A percentile compares a stretch with the other conserved stretches of the same genome.
phyloP scores from a whole-genome alignment of 1,284 basidiomycete genomes.

The Naganishia albida region DNA sequence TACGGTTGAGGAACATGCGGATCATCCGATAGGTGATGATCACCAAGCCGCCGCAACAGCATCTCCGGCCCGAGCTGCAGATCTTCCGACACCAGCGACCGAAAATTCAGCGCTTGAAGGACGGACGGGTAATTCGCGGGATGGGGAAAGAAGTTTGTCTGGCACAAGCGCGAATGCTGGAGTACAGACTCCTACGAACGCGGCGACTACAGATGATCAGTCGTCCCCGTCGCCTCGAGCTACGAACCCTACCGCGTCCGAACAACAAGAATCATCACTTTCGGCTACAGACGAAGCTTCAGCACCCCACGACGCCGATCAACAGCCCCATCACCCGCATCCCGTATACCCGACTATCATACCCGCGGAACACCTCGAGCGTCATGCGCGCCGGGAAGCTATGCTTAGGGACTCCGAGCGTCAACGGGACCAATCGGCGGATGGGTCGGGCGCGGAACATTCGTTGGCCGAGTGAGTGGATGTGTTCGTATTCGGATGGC shows the following conservation, averaged over 20 bases:
- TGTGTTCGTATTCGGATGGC: neutral
- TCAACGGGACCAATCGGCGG: conserved; percentile 7
- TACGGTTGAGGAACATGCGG: conserved; percentile 11
- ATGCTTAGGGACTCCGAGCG: conserved; percentile 32
- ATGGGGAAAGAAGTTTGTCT: neutral
- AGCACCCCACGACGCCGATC: neutral
- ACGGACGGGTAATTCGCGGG: neutral
- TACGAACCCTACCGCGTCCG: neutral
- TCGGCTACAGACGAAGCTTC: neutral
- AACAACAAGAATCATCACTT: neutral
- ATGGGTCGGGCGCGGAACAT: neutral
- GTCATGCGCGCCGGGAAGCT: conserved; percentile 41
- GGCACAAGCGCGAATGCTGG: neutral
- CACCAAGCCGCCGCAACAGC: neutral
- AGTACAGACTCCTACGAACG: too few species aligned
- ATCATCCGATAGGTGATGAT: conserved; percentile 1
- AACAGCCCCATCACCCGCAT: neutral
- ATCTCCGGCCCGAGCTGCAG: neutral
- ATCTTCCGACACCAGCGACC: neutral
- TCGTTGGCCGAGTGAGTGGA: conserved; percentile 6
- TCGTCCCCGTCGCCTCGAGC: neutral
- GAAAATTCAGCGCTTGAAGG: conserved; percentile 15
- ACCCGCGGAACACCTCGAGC: conserved; percentile 44
- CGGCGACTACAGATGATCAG: neutral
- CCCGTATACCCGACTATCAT: conserved; percentile 39